These are phyloP conservation scores for Pachysolen tannophilus DNA, from an alignment of 805 yeast species.

Conservation along the genomic window DNA sequence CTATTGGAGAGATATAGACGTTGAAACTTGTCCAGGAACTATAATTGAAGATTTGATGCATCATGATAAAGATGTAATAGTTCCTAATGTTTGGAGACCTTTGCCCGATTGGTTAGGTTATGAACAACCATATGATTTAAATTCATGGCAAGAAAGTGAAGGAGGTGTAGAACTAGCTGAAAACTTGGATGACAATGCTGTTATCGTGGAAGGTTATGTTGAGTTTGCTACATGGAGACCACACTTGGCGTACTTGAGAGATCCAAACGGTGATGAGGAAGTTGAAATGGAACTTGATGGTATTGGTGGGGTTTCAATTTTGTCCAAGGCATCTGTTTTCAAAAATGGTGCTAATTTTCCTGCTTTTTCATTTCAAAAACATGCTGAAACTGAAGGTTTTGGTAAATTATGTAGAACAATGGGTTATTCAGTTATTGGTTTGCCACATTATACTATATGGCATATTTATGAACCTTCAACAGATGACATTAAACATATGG, in stretches of 20 bases:
- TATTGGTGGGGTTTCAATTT: conserved; percentile 91
- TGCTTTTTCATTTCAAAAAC: conserved; percentile 86
- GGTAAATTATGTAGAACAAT: conserved; percentile 80
- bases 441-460: conserved; percentile 92
- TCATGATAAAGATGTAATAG: conserved; percentile 81
- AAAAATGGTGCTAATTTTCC: conserved; percentile 89
- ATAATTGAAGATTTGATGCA: conserved; percentile 85
- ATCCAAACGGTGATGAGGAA: conserved; percentile 87
- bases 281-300: conserved; percentile 93
- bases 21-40: conserved; percentile 76
- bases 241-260: conserved; percentile 86
- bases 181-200: conserved; percentile 78
- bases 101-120: conserved; percentile 75
- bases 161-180: conserved; percentile 73
- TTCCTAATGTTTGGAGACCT: conserved; percentile 88
- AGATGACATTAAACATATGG: conserved; percentile 82
- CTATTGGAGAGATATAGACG: conserved; percentile 95
- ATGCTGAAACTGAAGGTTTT: conserved; percentile 95
- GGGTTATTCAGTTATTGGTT: conserved; percentile 79
- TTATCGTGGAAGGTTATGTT: conserved; percentile 91
- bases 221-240: conserved; percentile 98
- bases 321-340: conserved; percentile 79
- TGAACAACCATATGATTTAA: conserved; percentile 74
- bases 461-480: conserved; percentile 89
- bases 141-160: conserved; percentile 76